phyloP scores from a whole-genome alignment of 352 stramenopile genomes.

The Discostella stelligera region DNA sequence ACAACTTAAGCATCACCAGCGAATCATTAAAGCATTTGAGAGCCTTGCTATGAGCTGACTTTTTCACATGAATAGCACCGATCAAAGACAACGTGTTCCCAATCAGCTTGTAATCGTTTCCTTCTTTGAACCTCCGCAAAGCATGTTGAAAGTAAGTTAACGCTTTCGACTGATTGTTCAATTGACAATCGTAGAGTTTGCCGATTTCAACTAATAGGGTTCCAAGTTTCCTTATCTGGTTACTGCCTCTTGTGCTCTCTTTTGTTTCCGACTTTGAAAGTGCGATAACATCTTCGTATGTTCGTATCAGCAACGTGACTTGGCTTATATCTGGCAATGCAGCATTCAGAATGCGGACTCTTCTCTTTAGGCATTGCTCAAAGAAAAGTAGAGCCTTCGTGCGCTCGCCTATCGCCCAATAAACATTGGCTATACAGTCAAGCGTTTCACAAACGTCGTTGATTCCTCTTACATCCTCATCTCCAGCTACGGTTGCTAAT shows the following conservation, averaged over 20 bases:
- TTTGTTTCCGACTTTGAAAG: slow-evolving; percentile 35
- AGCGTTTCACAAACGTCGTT: slow-evolving; percentile 55
- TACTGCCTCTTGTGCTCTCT: slow-evolving; percentile 15
- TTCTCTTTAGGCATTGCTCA: slow-evolving; percentile 49
- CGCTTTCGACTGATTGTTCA: slow-evolving; percentile 48
- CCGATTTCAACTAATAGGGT: slow-evolving; percentile 49
- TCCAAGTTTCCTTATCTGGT: slow-evolving; percentile 35
- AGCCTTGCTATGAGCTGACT: slow-evolving; percentile 38
- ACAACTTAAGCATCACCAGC: slow-evolving; percentile 36
- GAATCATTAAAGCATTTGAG: slow-evolving; percentile 55
- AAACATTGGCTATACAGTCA: slow-evolving; percentile 55
- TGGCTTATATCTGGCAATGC: slow-evolving; percentile 20
- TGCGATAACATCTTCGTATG: slow-evolving; percentile 55
- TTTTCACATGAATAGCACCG: slow-evolving; percentile 47
- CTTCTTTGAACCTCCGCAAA: slow-evolving; percentile 40
- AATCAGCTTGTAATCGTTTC: slow-evolving; percentile 47
- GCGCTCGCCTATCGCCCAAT: slow-evolving; percentile 34
- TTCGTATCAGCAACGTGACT: slow-evolving; percentile 34
- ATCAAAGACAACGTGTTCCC: slow-evolving; percentile 44
- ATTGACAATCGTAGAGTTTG: slow-evolving; percentile 43
- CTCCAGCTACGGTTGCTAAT: slow-evolving; percentile 24
- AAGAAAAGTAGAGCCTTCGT: slow-evolving; percentile 50
- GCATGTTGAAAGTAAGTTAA: slow-evolving; percentile 47
- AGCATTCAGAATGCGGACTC: slow-evolving; percentile 26
- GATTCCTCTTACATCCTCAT: slow-evolving; percentile 34